A percentile compares a stretch with the other conserved stretches of the same genome.
These are phyloP conservation scores for Agarophyton chilense DNA, from an alignment of 23 red algal species.

Conservation along the genomic window DNA sequence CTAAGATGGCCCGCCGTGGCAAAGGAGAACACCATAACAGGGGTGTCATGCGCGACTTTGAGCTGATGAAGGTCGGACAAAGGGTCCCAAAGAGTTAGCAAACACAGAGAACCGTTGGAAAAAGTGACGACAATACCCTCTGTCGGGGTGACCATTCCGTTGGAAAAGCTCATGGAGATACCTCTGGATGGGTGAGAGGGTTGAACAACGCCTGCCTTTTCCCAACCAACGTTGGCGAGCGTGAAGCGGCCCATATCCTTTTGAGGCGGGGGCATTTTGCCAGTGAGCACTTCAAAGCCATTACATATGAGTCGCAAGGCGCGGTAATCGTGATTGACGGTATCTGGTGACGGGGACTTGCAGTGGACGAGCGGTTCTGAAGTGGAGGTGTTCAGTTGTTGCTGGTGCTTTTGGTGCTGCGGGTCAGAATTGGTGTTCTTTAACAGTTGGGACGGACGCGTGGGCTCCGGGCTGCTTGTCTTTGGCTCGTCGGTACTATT, in stretches of 20 bases:
- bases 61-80: constrained; percentile 23
- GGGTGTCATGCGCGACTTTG: constrained; percentile 30
- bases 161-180: constrained; percentile 75
- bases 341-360: constrained; percentile 42
- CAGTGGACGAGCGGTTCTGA: not conserved
- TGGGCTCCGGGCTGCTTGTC: constrained; percentile 30
- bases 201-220: constrained; percentile 71
- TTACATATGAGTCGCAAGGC: constrained; percentile 72
- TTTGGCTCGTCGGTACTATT: constrained; percentile 20
- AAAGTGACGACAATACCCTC: constrained; percentile 83
- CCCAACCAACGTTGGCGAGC: constrained; percentile 72
- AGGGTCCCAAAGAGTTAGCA: constrained; percentile 79
- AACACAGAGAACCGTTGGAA: constrained; percentile 73
- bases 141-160: constrained; percentile 73
- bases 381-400: not conserved
- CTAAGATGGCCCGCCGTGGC: constrained; percentile 5
- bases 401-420: constrained; percentile 15
- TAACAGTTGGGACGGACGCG: not conserved
- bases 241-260: constrained; percentile 61
- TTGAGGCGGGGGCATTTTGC: constrained; percentile 67
- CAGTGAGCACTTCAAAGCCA: constrained; percentile 88
- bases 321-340: constrained; percentile 16
- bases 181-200: constrained; percentile 21
- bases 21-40: constrained; percentile 68
- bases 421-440: not conserved